These are phyloP conservation scores for Aspergillus neoniger DNA, from an alignment of 2,329 filamentous ascomycete genomes.

Conservation along the genomic window DNA sequence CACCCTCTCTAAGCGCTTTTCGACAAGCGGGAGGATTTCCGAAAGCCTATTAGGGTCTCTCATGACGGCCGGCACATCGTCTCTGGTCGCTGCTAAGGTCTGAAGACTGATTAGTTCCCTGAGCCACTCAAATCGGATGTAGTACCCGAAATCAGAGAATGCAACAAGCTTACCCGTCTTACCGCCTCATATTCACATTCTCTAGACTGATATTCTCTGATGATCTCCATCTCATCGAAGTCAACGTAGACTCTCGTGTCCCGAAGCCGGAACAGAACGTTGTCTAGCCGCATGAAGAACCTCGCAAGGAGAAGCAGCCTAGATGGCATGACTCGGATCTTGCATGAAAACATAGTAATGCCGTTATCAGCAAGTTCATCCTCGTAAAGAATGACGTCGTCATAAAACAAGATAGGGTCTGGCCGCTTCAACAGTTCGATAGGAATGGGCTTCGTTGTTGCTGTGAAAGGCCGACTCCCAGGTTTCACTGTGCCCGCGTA, in stretches of 20 bases:
- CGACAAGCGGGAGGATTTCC: conserved; percentile 69
- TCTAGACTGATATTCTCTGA: conserved; percentile 86
- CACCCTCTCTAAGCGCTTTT: conserved; percentile 64
- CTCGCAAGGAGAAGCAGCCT: conserved; percentile 81
- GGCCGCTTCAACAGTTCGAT: conserved; percentile 82
- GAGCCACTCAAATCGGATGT: background rate
- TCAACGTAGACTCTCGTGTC: conserved; percentile 93
- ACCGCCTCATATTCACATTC: conserved; percentile 80
- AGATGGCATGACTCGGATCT: conserved; percentile 88
- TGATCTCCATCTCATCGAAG: conserved; percentile 74
- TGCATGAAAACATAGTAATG: conserved; percentile 85
- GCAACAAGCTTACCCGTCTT: conserved; percentile 59
- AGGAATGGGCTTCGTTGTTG: conserved; percentile 66
- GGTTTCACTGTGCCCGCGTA: conserved; percentile 71
- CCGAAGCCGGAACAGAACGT: conserved; percentile 81
- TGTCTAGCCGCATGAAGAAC: conserved; percentile 91
- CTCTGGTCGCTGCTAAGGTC: conserved; percentile 59
- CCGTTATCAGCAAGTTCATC: conserved; percentile 98
- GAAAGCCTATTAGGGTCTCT: conserved; percentile 77
- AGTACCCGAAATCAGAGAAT: background rate
- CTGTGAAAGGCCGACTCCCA: conserved; percentile 42
- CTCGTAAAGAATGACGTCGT: conserved; percentile 94
- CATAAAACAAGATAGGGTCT: conserved; percentile 94
- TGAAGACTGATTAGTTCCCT: conserved; percentile 24
- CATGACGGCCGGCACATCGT: conserved; percentile 74